These are phyloP conservation scores for Ophiostoma ulmi DNA, from an alignment of 2,329 filamentous ascomycete species.

Conservation along the genomic window DNA sequence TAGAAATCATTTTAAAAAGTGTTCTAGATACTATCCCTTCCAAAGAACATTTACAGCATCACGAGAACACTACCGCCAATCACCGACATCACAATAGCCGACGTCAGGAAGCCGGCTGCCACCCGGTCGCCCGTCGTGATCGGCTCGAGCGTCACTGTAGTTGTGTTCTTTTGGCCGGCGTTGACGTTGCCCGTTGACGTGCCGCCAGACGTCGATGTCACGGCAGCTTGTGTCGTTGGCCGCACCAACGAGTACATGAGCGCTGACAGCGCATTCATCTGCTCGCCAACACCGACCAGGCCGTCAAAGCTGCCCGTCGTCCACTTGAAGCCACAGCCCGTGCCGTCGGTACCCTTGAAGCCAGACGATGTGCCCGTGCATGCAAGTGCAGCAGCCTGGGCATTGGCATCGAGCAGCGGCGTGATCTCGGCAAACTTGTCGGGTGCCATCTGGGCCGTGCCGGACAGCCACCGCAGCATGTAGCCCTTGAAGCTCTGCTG, in stretches of 20 bases:
- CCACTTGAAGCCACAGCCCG: constrained; percentile 66
- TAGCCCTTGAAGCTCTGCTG: constrained; percentile 74
- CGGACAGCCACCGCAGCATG: constrained; percentile 60
- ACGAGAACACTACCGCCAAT: constrained; percentile 49
- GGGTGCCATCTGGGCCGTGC: constrained; percentile 51
- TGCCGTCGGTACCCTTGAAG: constrained; percentile 48
- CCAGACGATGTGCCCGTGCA: constrained; percentile 45
- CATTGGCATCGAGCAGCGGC: constrained; percentile 48
- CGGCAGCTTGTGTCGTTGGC: constrained; percentile 37
- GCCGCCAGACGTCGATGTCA: constrained; percentile 54
- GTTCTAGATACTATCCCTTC: too few relatives aligned
- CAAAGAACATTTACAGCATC: constrained; percentile 34
- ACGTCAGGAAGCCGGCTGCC: constrained; percentile 53
- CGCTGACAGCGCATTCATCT: constrained; percentile 63
- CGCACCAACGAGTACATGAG: constrained; percentile 56
- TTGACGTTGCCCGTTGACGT: constrained; percentile 50
- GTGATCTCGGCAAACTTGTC: constrained; percentile 47
- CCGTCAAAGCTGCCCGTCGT: constrained; percentile 53
- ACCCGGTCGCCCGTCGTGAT: constrained; percentile 50
- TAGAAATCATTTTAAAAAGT: too few relatives aligned
- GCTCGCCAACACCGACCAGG: constrained; percentile 58
- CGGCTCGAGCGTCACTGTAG: constrained; percentile 31
- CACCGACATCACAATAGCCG: constrained; percentile 45
- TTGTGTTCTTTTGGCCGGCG: constrained; percentile 38
- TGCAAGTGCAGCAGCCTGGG: constrained; percentile 46